These are phyloP conservation scores for Plasmodium relictum DNA, from an alignment of 169 alveolate genomes.

Conservation along the genomic window DNA sequence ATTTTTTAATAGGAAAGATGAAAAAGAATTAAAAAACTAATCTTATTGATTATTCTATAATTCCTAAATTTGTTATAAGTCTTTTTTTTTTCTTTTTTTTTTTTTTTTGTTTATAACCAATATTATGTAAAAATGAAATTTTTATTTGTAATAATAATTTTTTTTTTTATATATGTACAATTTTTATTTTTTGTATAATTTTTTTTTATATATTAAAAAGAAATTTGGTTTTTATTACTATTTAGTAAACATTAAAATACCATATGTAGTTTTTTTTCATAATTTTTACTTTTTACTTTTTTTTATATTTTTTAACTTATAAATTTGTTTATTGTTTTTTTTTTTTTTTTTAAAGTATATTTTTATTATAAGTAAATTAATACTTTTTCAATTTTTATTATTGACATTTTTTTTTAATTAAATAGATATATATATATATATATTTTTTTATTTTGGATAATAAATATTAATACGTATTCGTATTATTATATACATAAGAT, in stretches of 20 bases:
- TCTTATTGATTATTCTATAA: neutral
- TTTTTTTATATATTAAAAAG: constrained; percentile 13
- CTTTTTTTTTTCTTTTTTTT: neutral
- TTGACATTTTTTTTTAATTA: neutral
- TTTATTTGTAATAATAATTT: too few species aligned
- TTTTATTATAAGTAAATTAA: neutral
- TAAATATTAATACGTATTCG: too few species aligned
- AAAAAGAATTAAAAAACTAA: constrained; percentile 28
- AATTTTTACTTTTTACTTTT: too few species aligned
- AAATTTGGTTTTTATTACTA: neutral
- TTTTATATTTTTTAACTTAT: neutral
- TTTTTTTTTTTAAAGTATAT: neutral
- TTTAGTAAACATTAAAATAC: neutral
- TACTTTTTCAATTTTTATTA: too few species aligned
- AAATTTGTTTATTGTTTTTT: neutral
- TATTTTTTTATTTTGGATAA: too few species aligned
- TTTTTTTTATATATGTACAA: constrained; percentile 4
- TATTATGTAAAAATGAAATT: too few species aligned
- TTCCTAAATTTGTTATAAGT: constrained; percentile 1
- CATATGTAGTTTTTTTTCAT: constrained; percentile 5
- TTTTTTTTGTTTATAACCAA: too few species aligned
- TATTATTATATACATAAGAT: too few species aligned
- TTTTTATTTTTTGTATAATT: constrained; percentile 39
- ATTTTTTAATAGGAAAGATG: constrained; percentile 35
- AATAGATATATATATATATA: too few species aligned